Evolutionary conservation across 768 basidiomycete species (phyloP).

Genomic region (Leccinum imitatum): DNA sequence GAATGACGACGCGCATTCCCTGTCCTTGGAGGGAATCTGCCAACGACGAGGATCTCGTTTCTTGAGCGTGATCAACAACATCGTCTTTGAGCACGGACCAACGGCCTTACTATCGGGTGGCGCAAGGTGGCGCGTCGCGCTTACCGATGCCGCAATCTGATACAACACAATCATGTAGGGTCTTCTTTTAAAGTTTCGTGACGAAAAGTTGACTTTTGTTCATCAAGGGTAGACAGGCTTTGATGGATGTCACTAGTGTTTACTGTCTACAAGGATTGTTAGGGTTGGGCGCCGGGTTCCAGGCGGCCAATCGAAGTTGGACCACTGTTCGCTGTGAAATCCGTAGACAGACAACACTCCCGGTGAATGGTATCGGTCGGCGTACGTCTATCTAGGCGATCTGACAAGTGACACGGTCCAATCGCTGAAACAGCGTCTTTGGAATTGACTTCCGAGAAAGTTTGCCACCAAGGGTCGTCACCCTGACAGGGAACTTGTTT

Average conservation of each 20-base stretch:
- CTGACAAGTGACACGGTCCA: neutral
- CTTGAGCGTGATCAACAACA: neutral
- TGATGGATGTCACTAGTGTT: neutral
- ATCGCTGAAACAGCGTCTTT: neutral
- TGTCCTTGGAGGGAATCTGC: neutral
- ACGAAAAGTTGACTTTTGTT: neutral
- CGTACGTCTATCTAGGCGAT: neutral
- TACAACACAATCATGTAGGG: neutral
- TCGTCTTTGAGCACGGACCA: neutral
- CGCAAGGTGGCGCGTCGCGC: neutral
- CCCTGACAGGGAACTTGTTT: neutral
- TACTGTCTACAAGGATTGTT: neutral
- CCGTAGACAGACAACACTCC: neutral
- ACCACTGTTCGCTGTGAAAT: neutral
- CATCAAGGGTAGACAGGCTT: neutral
- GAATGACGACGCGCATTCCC: neutral
- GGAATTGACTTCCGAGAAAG: neutral
- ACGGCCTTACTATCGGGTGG: neutral
- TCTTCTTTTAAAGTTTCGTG: neutral
- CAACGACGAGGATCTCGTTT: neutral
- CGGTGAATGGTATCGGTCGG: neutral
- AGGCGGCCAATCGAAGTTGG: neutral
- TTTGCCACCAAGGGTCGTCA: neutral
- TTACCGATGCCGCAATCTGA: neutral
- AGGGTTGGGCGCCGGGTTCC: neutral